Evolutionary conservation across 2,329 filamentous ascomycete genomes (phyloP), one percentile per base, ranked within the genome.

Genomic region (Scytalidium lignicola): DNA sequence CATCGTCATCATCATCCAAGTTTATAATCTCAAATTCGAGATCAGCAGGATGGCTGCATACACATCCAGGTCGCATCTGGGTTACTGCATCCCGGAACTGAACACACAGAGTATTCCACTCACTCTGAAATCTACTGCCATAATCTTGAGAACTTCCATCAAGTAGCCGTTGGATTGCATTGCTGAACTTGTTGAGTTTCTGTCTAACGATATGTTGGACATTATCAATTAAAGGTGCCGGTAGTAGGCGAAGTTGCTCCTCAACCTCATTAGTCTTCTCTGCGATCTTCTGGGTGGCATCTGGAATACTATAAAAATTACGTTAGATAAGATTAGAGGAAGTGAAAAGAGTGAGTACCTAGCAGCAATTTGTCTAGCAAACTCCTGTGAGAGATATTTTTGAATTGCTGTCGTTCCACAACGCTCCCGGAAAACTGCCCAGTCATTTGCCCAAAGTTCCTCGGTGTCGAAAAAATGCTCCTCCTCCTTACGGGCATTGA

Each of bases 131-230:
- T 9, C n/a, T 8, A 15, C 12, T 13, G 5, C 32, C 32, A n/a
- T 37, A 37, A n/a, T 37, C 32, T n/a, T 15, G 12, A 0, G 62
- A 62, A 0, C 80, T 74, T 12, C 81, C 74, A 18, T 76, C 70
- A 5, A 88, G 67, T 1, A 82, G 70, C 0, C 70, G 67, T 3
- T 75, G 71, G 1, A 89, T 72, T 0, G 71, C 61, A 0, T 71
- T 67, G 0, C 78, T 75, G 52, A 92, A 83, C 0, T 69, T 69
- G 12, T 72, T 70, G 0, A 92, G 63, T 10, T 80, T 78, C 2
- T 76, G 75, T 18, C 76, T 75, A 0, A 95, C 75, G 9, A 83
- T 79, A 0, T 83, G 71, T n/a, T 83, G 76, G 0, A 90, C 78
- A 41, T 90, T 88, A 0, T 71, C 67, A 0, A 67, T 67, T 0